Base-by-base conservation (phyloP, 2,329 filamentous ascomycete genomes). In the Claviceps cyperi region DNA sequence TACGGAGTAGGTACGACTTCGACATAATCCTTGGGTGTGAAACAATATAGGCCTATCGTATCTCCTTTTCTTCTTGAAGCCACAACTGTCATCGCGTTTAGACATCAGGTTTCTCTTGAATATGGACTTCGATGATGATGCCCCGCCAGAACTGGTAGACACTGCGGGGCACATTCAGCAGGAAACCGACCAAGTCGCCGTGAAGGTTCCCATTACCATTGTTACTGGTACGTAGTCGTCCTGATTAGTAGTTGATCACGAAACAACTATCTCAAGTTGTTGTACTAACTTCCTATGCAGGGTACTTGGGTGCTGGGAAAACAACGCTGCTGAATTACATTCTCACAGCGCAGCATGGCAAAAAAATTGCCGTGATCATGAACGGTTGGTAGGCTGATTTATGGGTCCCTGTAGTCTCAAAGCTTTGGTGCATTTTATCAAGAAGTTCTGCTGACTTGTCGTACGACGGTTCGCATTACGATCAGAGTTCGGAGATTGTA, bases 301-400 rank as follows among this genome's bases (percentile, higher is more conserved):
- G 92, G 3, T 98, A 98, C 62, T 77, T 98, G 4, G 92, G 92
- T 17, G 88, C 92, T 8, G 92, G 92, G 17, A 98, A 98, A 68
- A 97, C 91, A 0, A 97, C 91, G 0, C 69, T 97, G 32, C 73
- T 98, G 52, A 97, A 98, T 65, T 95, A 97, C 65, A 97, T 98
- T 54, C 73, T 98, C 48, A 94, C 85, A 28, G 89, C 90, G 51
- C 83, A 91, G 53, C 92, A 98, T 74, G 91, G 91, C 65, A 97
- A 97, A 74, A 95, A 89, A 62, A 92, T 98, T 64, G 92, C 92
- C 11, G 92, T 98, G 14, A 97, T 98, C 51, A 79, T 98, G 71
- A 98, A 98, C 66, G 89, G 87, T 62, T 53, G 19, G 47, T 49
- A 21, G 39, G 14, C 17, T 14, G 6, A 24, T 32, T 32, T 32